phyloP scores from a whole-genome alignment of 805 yeast genomes.

The Zygotorulaspora florentina region DNA sequence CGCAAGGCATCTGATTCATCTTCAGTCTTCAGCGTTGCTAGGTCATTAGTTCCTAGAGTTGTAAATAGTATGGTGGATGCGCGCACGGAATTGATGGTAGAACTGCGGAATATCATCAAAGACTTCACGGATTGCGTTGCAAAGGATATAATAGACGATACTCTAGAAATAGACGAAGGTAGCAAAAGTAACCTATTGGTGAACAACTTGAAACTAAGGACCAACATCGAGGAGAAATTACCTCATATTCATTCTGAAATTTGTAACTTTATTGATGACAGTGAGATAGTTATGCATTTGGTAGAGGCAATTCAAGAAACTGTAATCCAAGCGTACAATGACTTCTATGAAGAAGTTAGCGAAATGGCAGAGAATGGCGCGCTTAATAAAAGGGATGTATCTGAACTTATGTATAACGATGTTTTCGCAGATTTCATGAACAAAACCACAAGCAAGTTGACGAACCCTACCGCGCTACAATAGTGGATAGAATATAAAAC shows the following conservation, averaged over 20 bases:
- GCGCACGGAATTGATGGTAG: constrained; percentile 64
- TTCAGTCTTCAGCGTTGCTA: constrained; percentile 46
- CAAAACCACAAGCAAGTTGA: constrained; percentile 28
- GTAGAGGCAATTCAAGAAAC: constrained; percentile 65
- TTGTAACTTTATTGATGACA: constrained; percentile 52
- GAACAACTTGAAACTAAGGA: constrained; percentile 41
- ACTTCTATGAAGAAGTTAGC: constrained; percentile 40
- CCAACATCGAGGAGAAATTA: constrained; percentile 48
- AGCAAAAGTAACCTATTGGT: constrained; percentile 23
- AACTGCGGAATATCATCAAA: constrained; percentile 65
- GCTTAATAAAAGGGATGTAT: constrained; percentile 33
- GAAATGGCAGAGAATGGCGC: constrained; percentile 24
- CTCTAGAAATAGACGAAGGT: constrained; percentile 26
- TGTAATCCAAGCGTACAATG: constrained; percentile 53
- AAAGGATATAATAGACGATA: constrained; percentile 45
- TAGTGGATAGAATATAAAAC: background rate
- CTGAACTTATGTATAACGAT: constrained; percentile 61
- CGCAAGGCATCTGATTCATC: constrained; percentile 11
- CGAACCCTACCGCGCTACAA: background rate
- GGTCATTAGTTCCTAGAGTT: constrained; percentile 72
- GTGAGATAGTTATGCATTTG: constrained; percentile 45
- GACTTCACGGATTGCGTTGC: constrained; percentile 60
- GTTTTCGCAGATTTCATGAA: constrained; percentile 49
- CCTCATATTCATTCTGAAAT: constrained; percentile 55
- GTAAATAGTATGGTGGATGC: constrained; percentile 81